phyloP scores from a whole-genome alignment of 768 basidiomycete genomes.

The Gymnopilus junonius region DNA sequence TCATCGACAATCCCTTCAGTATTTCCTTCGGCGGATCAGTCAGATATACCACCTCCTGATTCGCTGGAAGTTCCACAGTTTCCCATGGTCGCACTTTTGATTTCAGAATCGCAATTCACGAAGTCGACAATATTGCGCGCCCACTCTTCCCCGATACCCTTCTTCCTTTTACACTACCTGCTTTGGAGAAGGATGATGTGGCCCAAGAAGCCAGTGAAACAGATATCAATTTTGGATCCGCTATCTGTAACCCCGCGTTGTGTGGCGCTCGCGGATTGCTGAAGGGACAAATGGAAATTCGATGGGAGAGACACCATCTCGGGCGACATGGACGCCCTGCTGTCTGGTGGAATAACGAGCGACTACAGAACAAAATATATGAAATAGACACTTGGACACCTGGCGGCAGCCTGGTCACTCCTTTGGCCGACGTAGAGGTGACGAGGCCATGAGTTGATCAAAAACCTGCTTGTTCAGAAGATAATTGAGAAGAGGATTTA shows the following conservation, averaged over 20 bases:
- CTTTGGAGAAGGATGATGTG: slow-evolving; percentile 15
- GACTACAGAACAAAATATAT: slow-evolving; percentile 32
- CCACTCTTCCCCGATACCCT: slow-evolving; percentile 75
- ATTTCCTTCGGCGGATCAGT: not conserved
- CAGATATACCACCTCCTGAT: not conserved
- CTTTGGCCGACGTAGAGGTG: not conserved
- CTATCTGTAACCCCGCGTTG: slow-evolving; percentile 75
- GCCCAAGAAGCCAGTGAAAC: not conserved
- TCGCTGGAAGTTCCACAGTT: not conserved
- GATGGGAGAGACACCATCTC: slow-evolving; percentile 59
- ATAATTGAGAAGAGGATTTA: not conserved
- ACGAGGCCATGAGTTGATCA: not conserved
- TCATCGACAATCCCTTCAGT: slow-evolving; percentile 10
- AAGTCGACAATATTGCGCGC: slow-evolving; percentile 69
- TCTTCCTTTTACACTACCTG: slow-evolving; percentile 83
- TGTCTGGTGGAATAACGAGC: slow-evolving; percentile 46
- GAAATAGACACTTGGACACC: not conserved
- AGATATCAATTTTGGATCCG: slow-evolving; percentile 44
- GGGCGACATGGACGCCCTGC: slow-evolving; percentile 42
- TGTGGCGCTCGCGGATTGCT: slow-evolving; percentile 57
- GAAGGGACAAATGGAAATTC: slow-evolving; percentile 60
- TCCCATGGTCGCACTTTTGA: slow-evolving; percentile 70
- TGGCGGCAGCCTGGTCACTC: not conserved
- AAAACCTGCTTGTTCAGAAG: not conserved
- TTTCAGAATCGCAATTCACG: slow-evolving; percentile 85